These are phyloP conservation scores for Penicillium italicum DNA, from an alignment of 2,329 filamentous ascomycete genomes.

Conservation along the genomic window DNA sequence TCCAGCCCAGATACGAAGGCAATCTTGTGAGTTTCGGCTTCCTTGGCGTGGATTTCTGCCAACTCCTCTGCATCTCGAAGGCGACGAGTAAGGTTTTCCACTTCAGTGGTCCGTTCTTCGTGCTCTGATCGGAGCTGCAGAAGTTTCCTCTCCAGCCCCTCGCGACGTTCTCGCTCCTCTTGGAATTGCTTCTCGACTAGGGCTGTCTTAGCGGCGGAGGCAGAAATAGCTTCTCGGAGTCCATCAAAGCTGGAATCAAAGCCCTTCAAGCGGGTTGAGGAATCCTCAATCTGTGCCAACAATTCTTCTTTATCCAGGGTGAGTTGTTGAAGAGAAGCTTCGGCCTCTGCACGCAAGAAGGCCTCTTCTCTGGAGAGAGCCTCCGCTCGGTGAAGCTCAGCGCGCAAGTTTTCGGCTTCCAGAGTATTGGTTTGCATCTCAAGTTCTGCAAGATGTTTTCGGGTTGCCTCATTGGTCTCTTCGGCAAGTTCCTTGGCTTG, in stretches of 20 bases:
- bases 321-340: constrained; percentile 70
- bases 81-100: constrained; percentile 69
- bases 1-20: constrained; percentile 80
- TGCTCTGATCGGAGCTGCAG: constrained; percentile 75
- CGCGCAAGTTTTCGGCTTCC: constrained; percentile 79
- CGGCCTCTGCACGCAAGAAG: constrained; percentile 70
- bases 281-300: constrained; percentile 63
- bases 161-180: constrained; percentile 73
- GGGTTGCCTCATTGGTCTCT: constrained; percentile 76
- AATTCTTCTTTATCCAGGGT: constrained; percentile 82
- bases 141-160: constrained; percentile 72
- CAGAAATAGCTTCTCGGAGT: constrained; percentile 71
- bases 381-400: constrained; percentile 77
- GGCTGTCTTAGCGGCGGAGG: constrained; percentile 72
- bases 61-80: constrained; percentile 84
- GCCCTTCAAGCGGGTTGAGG: constrained; percentile 63
- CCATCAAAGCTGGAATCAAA: constrained; percentile 69
- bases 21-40: constrained; percentile 79
- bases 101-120: constrained; percentile 72
- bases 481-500: constrained; percentile 80
- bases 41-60: constrained; percentile 78
- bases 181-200: constrained; percentile 72
- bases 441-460: constrained; percentile 77
- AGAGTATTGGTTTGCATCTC: constrained; percentile 78
- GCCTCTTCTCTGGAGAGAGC: constrained; percentile 76